Evolutionary conservation across 208 protist species (phyloP).

Genomic region (Leishmania tropica): DNA sequence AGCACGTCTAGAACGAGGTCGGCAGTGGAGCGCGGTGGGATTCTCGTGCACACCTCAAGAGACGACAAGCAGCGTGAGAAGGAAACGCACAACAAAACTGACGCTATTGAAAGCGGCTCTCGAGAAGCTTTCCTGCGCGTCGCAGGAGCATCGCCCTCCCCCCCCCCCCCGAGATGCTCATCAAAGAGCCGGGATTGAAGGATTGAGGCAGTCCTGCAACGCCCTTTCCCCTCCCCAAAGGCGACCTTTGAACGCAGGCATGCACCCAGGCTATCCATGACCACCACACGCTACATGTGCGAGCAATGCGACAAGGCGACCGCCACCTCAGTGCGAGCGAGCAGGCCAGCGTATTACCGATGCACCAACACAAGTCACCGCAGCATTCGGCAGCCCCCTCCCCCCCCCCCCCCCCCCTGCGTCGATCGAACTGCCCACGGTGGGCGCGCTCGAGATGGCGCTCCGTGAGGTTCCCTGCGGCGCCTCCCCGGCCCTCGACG

Average conservation of each 20-base stretch:
- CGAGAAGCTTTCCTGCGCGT: no score
- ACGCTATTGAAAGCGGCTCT: no score
- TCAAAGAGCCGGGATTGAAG: neutral
- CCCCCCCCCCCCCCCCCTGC: no score
- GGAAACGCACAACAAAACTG: no score
- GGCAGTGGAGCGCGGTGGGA: no score
- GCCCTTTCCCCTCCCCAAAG: neutral
- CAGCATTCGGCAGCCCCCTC: neutral
- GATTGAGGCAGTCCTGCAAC: neutral
- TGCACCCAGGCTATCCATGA: neutral
- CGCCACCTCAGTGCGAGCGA: neutral
- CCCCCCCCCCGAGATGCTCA: neutral
- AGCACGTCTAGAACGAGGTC: no score
- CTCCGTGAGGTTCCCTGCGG: neutral
- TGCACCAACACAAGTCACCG: neutral
- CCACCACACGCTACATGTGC: neutral
- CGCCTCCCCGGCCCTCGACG: neutral
- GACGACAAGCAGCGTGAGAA: neutral
- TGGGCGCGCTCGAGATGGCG: neutral
- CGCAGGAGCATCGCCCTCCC: no score
- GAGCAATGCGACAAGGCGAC: neutral
- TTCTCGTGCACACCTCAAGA: neutral
- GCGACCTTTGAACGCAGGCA: neutral
- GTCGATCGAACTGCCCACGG: neutral
- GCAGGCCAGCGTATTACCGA: neutral